A percentile compares a stretch with the other conserved stretches of the same genome.
phyloP scores from a whole-genome alignment of 495 filamentous ascomycete genomes.

The Lasiosphaeria miniovina region DNA sequence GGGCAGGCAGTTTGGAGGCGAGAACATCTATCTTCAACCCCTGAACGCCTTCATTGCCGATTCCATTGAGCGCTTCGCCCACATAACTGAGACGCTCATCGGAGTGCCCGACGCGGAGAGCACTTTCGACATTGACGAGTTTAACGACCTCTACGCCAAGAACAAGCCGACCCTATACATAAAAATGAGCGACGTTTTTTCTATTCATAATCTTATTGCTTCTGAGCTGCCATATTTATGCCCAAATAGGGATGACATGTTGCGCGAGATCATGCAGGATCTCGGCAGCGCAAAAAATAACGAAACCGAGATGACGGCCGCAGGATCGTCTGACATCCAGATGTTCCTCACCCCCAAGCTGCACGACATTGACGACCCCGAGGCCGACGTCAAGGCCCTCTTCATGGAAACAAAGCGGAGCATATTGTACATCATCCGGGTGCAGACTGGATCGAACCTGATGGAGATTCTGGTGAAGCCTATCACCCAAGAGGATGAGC shows the following conservation, averaged over 20 bases:
- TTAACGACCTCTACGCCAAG: conserved; percentile 94
- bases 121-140: conserved; percentile 97
- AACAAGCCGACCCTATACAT: conserved; percentile 96
- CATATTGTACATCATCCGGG: conserved; percentile 94
- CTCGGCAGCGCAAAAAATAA: conserved; percentile 94
- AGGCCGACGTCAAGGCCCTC: conserved; percentile 83
- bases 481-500: conserved; percentile 81
- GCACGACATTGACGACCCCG: conserved; percentile 88
- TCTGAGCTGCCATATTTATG: conserved; percentile 73
- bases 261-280: conserved; percentile 88
- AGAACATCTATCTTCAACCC: conserved; percentile 93
- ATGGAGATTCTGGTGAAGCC: conserved; percentile 94
- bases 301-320: conserved; percentile 84
- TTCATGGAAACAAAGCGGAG: conserved; percentile 99
- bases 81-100: conserved; percentile 72
- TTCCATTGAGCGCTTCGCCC: conserved; percentile 73
- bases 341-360: conserved; percentile 89
- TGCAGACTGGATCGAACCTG: conserved; percentile 87
- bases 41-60: conserved; percentile 87
- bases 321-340: conserved; percentile 85
- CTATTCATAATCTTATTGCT: conserved; percentile 85
- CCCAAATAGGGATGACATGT: conserved; percentile 75
- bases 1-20: conserved; percentile 83
- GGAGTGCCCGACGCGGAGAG: conserved; percentile 79
- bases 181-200: conserved; percentile 96